These are phyloP conservation scores for Aegilops umbellulata DNA, from an alignment of 176 grass and related monocot species.

Conservation along the genomic window DNA sequence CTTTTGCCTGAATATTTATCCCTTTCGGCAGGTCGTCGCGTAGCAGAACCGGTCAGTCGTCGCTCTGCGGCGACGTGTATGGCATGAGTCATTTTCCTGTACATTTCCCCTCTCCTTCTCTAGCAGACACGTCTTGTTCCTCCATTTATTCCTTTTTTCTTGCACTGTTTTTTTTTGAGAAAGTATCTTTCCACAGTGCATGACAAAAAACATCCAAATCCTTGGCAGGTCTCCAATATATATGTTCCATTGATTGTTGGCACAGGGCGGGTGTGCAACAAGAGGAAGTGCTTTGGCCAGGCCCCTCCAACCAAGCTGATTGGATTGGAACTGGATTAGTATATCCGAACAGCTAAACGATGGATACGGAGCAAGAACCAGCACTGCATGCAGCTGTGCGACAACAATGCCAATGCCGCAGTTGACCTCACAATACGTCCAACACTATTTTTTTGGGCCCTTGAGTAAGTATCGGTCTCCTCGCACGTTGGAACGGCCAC, in stretches of 20 bases:
- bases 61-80: neutral
- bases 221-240: neutral
- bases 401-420: neutral
- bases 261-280: neutral
- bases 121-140: neutral
- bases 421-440: slow-evolving; percentile 24
- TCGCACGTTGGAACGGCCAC: neutral
- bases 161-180: too few species aligned
- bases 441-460: neutral
- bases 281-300: neutral
- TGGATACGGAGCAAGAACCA: neutral
- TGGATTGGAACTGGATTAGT: neutral
- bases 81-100: neutral
- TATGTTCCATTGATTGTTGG: neutral
- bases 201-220: neutral
- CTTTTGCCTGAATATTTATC: too few species aligned
- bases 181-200: neutral
- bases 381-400: neutral
- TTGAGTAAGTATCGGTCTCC: neutral
- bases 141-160: slow-evolving; percentile 6
- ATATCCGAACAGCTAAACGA: neutral
- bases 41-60: neutral
- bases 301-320: neutral
- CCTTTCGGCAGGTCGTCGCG: neutral
- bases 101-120: neutral